These are phyloP conservation scores for Naganishia sp. DNA, from an alignment of 1,284 basidiomycete genomes.

Conservation along the genomic window DNA sequence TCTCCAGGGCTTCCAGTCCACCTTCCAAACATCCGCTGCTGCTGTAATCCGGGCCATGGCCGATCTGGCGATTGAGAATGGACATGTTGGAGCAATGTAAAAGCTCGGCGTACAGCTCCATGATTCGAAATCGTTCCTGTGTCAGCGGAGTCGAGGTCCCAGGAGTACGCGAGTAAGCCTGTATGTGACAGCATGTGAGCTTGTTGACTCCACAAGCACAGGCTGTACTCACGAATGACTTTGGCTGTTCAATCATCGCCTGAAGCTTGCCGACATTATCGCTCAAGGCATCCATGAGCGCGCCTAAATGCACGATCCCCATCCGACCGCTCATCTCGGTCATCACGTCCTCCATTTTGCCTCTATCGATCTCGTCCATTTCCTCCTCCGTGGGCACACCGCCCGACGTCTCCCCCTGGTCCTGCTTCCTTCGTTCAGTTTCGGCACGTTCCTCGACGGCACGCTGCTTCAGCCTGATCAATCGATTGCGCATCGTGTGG, in stretches of 20 bases:
- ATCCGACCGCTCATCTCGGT: constrained; percentile 82
- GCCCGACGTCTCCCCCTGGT: constrained; percentile 42
- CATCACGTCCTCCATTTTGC: constrained; percentile 76
- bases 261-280: constrained; percentile 73
- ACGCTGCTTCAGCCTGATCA: constrained; percentile 66
- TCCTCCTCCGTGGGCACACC: constrained; percentile 46
- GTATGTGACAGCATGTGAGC: constrained; percentile 50
- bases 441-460: constrained; percentile 29
- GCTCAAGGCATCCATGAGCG: constrained; percentile 75
- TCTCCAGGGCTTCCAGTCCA: constrained; percentile 75
- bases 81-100: constrained; percentile 99
- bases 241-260: constrained; percentile 67
- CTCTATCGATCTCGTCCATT: constrained; percentile 62
- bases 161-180: constrained; percentile 69
- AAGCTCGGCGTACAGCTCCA: constrained; percentile 95
- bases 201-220: not conserved
- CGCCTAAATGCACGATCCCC: constrained; percentile 91
- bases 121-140: constrained; percentile 93
- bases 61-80: constrained; percentile 77
- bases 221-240: constrained; percentile 65
- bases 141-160: constrained; percentile 77
- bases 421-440: constrained; percentile 41
- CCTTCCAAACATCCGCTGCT: constrained; percentile 75
- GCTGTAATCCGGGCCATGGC: constrained; percentile 73
- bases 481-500: constrained; percentile 84